Evolutionary conservation across 306 rosid species (phyloP).

Genomic region (Prunus mira): DNA sequence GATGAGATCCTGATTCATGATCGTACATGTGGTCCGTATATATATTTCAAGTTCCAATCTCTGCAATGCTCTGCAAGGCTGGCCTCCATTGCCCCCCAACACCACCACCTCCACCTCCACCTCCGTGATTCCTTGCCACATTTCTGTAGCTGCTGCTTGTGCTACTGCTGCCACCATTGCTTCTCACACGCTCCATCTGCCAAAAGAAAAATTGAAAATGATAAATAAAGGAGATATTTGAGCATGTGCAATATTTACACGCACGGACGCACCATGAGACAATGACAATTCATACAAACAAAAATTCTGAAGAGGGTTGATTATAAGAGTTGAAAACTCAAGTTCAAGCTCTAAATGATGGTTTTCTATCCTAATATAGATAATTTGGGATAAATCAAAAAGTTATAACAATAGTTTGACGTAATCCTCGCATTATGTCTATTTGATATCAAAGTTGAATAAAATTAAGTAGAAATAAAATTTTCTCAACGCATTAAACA

Average conservation of each 20-base stretch:
- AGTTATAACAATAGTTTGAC: no score
- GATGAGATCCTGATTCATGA: background rate
- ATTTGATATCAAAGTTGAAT: no score
- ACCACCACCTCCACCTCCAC: constrained; percentile 16
- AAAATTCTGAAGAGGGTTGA: background rate
- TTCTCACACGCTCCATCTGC: constrained; percentile 47
- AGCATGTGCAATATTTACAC: background rate
- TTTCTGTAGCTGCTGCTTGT: constrained; percentile 32
- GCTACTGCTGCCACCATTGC: constrained; percentile 31
- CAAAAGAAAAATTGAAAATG: background rate
- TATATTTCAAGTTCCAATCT: constrained; percentile 59
- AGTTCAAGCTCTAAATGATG: no score
- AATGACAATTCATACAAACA: background rate
- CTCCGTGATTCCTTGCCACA: constrained; percentile 51
- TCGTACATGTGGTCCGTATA: background rate
- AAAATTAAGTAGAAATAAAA: no score
- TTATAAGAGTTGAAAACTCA: no score
- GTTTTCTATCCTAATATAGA: no score
- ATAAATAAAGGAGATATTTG: background rate
- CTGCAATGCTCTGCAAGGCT: constrained; percentile 91
- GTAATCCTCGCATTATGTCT: no score
- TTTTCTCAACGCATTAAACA: no score
- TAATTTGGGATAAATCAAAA: no score
- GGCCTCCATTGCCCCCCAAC: constrained; percentile 74
- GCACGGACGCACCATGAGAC: background rate